Conservation (phyloP, 257 asterid species). For the Asclepias syriaca region DNA sequence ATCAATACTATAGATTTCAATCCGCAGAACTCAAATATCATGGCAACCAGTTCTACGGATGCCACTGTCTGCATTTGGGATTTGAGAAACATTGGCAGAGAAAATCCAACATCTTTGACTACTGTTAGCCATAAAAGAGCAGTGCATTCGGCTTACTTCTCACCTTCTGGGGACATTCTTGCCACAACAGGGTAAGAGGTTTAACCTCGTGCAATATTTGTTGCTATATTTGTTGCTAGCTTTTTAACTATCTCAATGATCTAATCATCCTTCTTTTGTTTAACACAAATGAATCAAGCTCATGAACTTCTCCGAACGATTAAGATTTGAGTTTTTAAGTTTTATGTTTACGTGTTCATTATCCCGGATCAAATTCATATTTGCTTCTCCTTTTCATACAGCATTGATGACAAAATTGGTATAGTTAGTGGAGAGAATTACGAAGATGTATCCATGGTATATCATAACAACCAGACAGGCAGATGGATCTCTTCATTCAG, state of each 20-base stretch:
- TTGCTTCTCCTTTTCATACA: conserved; percentile 33
- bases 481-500: conserved; percentile 78
- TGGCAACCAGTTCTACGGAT: conserved; percentile 84
- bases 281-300: background rate
- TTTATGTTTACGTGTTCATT: background rate
- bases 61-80: conserved; percentile 93
- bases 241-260: too few species aligned
- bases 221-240: background rate
- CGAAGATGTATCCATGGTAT: conserved; percentile 49
- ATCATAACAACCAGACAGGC: conserved; percentile 64
- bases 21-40: conserved; percentile 41
- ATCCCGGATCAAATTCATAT: background rate
- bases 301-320: background rate
- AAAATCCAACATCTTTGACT: conserved; percentile 37
- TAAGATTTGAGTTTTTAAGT: background rate
- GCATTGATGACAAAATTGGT: conserved; percentile 63
- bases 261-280: background rate
- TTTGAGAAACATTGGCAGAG: conserved; percentile 47
- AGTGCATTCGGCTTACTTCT: conserved; percentile 85
- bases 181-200: conserved; percentile 73
- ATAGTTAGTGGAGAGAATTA: conserved; percentile 62
- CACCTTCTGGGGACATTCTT: conserved; percentile 71
- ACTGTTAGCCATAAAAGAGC: conserved; percentile 54
- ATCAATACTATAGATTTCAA: conserved; percentile 76
- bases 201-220: conserved; percentile 10